Conservation (phyloP, 257 asterid genomes). For the Plantago ovata region DNA sequence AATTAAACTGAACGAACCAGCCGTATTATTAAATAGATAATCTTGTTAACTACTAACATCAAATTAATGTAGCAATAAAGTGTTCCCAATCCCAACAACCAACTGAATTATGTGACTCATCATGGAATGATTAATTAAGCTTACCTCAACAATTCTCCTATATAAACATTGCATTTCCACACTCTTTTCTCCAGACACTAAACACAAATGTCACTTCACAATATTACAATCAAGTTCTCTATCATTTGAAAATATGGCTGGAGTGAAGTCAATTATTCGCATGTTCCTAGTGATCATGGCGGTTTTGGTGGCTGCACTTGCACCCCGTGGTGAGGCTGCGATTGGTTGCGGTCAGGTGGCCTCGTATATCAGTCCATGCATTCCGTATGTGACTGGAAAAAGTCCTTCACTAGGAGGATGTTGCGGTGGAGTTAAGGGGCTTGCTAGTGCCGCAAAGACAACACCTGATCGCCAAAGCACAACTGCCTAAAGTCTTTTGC, state of each 20-base stretch:
- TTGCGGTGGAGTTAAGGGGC: not conserved
- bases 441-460: not conserved
- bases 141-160: too few species aligned
- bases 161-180: too few species aligned
- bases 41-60: too few species aligned
- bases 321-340: not conserved
- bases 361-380: not conserved
- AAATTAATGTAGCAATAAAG: too few species aligned
- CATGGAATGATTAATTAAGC: not conserved
- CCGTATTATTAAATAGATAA: too few species aligned
- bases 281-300: not conserved
- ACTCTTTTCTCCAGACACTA: not conserved
- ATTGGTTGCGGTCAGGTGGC: conserved; percentile 9
- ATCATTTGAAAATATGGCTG: not conserved
- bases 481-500: conserved; percentile 1
- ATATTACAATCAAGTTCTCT: not conserved
- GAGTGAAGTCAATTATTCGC: not conserved
- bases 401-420: not conserved
- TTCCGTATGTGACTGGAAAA: not conserved
- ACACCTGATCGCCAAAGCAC: not conserved
- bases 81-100: too few species aligned
- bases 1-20: too few species aligned
- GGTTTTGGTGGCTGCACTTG: not conserved
- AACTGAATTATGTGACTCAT: too few species aligned
- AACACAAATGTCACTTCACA: too few species aligned